Conservation (phyloP, 208 protist genomes). For the Leptomonas pyrrhocoris region DNA sequence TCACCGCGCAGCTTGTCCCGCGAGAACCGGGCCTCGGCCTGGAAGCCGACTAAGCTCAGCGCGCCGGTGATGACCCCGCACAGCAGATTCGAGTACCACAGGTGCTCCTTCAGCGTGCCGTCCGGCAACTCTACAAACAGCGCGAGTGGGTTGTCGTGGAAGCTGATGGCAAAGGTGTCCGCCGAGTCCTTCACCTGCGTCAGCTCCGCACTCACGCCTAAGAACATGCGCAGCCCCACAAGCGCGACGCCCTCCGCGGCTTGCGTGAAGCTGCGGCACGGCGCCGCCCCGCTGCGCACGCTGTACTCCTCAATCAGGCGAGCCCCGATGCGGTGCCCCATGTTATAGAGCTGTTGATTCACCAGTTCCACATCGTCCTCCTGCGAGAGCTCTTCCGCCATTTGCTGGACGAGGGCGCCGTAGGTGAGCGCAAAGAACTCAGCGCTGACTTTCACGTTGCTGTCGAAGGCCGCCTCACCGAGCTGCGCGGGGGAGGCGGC, state of each 20-base stretch:
- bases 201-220: slow-evolving; percentile 91
- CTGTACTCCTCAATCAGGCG: slow-evolving; percentile 98
- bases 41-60: slow-evolving; percentile 93
- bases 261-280: slow-evolving; percentile 93
- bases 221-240: slow-evolving; percentile 97
- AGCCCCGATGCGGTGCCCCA: slow-evolving; percentile 97
- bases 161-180: slow-evolving; percentile 89
- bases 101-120: slow-evolving; percentile 65
- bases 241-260: slow-evolving; percentile 95
- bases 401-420: slow-evolving; percentile 96
- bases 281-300: slow-evolving; percentile 76
- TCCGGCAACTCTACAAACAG: slow-evolving; percentile 98
- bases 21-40: slow-evolving; percentile 83
- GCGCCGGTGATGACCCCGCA: slow-evolving; percentile 97
- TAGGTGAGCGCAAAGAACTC: slow-evolving; percentile 98
- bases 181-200: slow-evolving; percentile 79
- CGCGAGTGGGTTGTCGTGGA: slow-evolving; percentile 97
- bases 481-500: slow-evolving; percentile 42
- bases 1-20: slow-evolving; percentile 90
- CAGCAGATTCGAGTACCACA: slow-evolving; percentile 97
- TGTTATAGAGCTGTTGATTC: slow-evolving; percentile 96
- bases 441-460: slow-evolving; percentile 84
- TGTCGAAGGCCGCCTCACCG: slow-evolving; percentile 76
- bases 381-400: slow-evolving; percentile 92
- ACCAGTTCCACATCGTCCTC: slow-evolving; percentile 94